These are phyloP conservation scores for Talaromyces rugulosus DNA, from an alignment of 2,329 filamentous ascomycete species.

Conservation along the genomic window DNA sequence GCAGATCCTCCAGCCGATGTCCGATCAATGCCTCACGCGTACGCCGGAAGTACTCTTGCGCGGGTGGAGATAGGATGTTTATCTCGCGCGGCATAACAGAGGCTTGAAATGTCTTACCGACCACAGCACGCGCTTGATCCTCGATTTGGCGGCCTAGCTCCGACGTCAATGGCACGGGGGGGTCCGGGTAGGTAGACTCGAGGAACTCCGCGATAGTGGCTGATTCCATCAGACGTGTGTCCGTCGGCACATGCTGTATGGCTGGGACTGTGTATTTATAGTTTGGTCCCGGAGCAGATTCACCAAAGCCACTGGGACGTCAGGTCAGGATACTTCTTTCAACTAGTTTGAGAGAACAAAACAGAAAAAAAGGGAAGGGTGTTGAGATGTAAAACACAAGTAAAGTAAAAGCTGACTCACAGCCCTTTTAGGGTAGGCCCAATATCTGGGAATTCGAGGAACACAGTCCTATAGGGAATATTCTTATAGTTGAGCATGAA, in stretches of 20 bases:
- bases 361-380: background rate
- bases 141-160: constrained; percentile 33
- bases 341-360: background rate
- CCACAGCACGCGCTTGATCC: constrained; percentile 23
- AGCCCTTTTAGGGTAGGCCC: constrained; percentile 38
- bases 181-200: constrained; percentile 37
- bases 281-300: constrained; percentile 12
- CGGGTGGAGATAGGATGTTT: constrained; percentile 31
- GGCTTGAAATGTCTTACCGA: constrained; percentile 23
- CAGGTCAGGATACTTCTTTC: background rate
- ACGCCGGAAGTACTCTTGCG: constrained; percentile 37
- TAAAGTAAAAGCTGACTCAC: constrained; percentile 24
- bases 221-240: constrained; percentile 41
- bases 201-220: constrained; percentile 37
- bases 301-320: constrained; percentile 16
- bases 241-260: constrained; percentile 38
- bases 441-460: constrained; percentile 43
- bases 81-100: constrained; percentile 38
- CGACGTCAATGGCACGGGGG: constrained; percentile 30
- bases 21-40: constrained; percentile 35
- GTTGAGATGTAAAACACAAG: constrained; percentile 11
- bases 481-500: constrained; percentile 44
- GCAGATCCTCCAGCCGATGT: constrained; percentile 30
- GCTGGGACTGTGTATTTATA: constrained; percentile 39
- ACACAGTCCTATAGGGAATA: constrained; percentile 38